These are phyloP conservation scores for Suillus occidentalis DNA, from an alignment of 768 basidiomycete species.

Conservation along the genomic window DNA sequence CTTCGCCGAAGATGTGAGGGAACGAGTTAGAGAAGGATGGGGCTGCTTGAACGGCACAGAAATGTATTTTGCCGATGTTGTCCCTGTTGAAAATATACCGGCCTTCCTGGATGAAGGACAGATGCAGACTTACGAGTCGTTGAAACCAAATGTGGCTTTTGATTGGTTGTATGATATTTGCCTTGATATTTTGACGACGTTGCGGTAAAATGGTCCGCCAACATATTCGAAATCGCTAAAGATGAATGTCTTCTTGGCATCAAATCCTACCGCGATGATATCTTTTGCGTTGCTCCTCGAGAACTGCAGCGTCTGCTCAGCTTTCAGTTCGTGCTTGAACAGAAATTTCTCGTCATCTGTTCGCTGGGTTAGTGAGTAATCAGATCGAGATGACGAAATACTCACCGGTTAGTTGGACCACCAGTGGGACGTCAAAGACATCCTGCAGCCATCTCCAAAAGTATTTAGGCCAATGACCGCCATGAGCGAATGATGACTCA, in stretches of 20 bases:
- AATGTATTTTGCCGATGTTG: slow-evolving; percentile 98
- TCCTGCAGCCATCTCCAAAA: slow-evolving; percentile 88
- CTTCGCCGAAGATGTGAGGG: slow-evolving; percentile 91
- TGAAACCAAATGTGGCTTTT: slow-evolving; percentile 95
- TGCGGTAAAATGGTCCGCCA: slow-evolving; percentile 91
- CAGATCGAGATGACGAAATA: background rate
- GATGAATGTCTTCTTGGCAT: slow-evolving; percentile 92
- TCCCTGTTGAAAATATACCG: slow-evolving; percentile 54
- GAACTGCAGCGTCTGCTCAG: slow-evolving; percentile 84
- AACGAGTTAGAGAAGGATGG: slow-evolving; percentile 98
- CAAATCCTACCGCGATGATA: slow-evolving; percentile 95
- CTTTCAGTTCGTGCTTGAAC: slow-evolving; percentile 92
- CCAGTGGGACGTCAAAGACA: slow-evolving; percentile 91
- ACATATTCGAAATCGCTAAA: slow-evolving; percentile 91
- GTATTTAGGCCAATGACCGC: slow-evolving; percentile 2
- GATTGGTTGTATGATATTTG: slow-evolving; percentile 93
- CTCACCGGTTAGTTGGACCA: slow-evolving; percentile 91
- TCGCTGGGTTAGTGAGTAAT: background rate
- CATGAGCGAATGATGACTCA: slow-evolving; percentile 37
- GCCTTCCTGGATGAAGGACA: background rate
- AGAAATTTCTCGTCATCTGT: slow-evolving; percentile 98
- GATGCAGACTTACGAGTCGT: slow-evolving; percentile 74
- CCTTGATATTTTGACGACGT: slow-evolving; percentile 89
- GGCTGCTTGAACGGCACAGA: slow-evolving; percentile 92
- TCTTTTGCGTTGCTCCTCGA: slow-evolving; percentile 87